These are phyloP conservation scores for Plectosphaerella cucumerina DNA, from an alignment of 2,329 filamentous ascomycete species.

Conservation along the genomic window DNA sequence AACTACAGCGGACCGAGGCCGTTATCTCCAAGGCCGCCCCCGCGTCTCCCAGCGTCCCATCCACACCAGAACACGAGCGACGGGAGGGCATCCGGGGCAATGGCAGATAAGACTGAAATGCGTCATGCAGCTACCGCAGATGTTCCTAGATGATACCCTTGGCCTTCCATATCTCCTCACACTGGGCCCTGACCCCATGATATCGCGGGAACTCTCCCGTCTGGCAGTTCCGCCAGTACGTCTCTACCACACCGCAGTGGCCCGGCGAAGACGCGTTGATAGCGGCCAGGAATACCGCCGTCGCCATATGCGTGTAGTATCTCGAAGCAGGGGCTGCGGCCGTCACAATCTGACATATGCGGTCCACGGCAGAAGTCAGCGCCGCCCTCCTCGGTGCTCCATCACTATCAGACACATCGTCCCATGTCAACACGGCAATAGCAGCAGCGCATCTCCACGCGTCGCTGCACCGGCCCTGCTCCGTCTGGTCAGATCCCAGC, in stretches of 20 bases:
- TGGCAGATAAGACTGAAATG: no score
- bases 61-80: no score
- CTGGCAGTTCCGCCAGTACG: conserved; percentile 33
- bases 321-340: conserved; percentile 24
- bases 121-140: conserved; percentile 13
- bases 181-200: conserved; percentile 19
- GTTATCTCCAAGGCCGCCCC: conserved; percentile 7
- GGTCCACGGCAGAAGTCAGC: conserved; percentile 24
- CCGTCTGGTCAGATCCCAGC: conserved; percentile 11
- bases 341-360: conserved; percentile 27
- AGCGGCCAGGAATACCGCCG: conserved; percentile 29
- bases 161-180: conserved; percentile 26
- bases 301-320: conserved; percentile 34
- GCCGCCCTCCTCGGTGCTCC: conserved; percentile 7
- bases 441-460: conserved; percentile 29
- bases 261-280: conserved; percentile 24
- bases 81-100: no score
- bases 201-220: conserved; percentile 32
- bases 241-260: conserved; percentile 29
- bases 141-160: conserved; percentile 13
- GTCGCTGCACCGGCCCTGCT: conserved; percentile 19
- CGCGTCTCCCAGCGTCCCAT: conserved; percentile 4
- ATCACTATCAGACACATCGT: background rate
- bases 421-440: conserved; percentile 22
- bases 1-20: conserved; percentile 12